Evolutionary conservation across 169 alveolate species (phyloP).

Genomic region (Cyclospora cayetanensis): DNA sequence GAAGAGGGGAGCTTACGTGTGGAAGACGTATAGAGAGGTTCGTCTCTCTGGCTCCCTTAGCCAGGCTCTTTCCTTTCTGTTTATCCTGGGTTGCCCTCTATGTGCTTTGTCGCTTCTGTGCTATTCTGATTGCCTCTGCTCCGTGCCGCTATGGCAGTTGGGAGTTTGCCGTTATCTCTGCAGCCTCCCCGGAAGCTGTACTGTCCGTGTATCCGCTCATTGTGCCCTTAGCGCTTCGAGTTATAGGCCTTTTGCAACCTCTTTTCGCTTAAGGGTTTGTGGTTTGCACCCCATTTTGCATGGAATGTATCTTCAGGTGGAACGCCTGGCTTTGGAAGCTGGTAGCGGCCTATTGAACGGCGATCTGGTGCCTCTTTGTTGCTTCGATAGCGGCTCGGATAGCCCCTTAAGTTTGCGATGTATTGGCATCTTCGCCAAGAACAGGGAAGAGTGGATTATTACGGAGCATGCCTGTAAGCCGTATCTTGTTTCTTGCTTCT

Average conservation of each 20-base stretch:
- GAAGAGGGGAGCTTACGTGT: conserved; percentile 56
- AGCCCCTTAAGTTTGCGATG: conserved; percentile 37
- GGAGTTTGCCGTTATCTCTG: no score
- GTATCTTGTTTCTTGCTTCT: not conserved
- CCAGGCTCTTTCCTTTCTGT: not conserved
- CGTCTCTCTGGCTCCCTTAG: not conserved
- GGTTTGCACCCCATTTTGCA: not conserved
- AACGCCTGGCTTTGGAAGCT: conserved; percentile 62
- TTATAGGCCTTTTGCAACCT: not conserved
- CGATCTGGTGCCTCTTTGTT: conserved; percentile 20
- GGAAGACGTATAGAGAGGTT: conserved; percentile 74
- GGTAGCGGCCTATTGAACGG: conserved; percentile 67
- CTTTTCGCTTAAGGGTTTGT: not conserved
- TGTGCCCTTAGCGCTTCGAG: not conserved
- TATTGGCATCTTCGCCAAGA: conserved; percentile 86
- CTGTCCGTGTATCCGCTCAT: no score
- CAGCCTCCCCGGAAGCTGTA: no score
- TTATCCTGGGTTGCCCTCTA: not conserved
- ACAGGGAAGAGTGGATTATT: conserved; percentile 89
- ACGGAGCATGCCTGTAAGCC: conserved; percentile 81
- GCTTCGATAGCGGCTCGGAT: not conserved
- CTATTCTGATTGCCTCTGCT: not conserved
- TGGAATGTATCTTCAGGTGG: conserved; percentile 36
- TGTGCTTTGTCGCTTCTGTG: not conserved
- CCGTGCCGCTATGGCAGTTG: no score